Evolutionary conservation across 257 asterid species (phyloP), one percentile per base, ranked within the genome.

Genomic region (Fraxinus pennsylvanica): DNA sequence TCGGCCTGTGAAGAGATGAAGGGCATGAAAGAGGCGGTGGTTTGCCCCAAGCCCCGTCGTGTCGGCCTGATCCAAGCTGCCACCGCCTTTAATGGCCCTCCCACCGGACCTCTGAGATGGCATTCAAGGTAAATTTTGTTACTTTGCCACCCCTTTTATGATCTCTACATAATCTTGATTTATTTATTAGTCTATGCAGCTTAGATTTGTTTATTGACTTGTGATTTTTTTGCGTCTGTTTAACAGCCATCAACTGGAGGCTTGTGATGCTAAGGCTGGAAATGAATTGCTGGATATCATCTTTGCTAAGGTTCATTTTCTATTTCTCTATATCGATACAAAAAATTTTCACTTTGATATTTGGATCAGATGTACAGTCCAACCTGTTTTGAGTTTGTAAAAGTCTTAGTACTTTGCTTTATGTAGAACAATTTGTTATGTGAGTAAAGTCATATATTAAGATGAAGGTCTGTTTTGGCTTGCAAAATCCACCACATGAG

Each of bases 11-110:
- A 93, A 39, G 97, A 90, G 90, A 86, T 87, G 81, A 83, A 90
- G 91, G 81, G 84, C 74, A 82, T 67, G 79, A 89, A 81, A 67
- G 95, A 87, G 25, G 73, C 83, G 52, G 88, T 95, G 85, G 94
- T 95, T 79, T 95, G 99, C 82, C 99, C 99, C 0, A 91, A 93
- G 83, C 99, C 99, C 5, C 86, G 98, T 75, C 86, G 99, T 75
- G 59, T 95, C 61, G 90, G 94, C 65, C 87, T 88, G 9, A 68
- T 86, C 78, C 91, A 90, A 2, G 33, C 36, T 14, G 33, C 69
- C 67, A 21, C 90, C 68, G 66, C 89, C 71, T 54, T 83, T 9
- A 66, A 78, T 67, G 97, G 89, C 73, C 90, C 92, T 25, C 15
- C 83, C 33, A 59, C 81, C 54, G 82, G 90, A 45, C 82, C 95